Base-by-base conservation (phyloP, 768 basidiomycete species). In the Mycena vulgaris region DNA sequence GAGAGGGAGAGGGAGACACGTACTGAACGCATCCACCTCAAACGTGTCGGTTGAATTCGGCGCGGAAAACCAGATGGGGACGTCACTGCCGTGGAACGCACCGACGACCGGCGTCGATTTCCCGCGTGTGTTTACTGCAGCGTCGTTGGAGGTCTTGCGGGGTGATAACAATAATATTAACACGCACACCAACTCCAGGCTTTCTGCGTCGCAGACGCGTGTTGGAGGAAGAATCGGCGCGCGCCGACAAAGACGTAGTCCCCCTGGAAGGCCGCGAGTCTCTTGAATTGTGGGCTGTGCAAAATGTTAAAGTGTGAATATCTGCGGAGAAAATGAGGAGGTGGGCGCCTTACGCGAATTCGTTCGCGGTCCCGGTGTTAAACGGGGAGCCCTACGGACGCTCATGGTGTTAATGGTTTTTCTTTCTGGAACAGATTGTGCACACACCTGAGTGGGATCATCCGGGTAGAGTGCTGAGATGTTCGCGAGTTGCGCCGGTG, bases 221-320 rank as follows among this genome's bases (percentile, higher is more conserved):
- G 53, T n/a, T 75, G 47, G 39, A 82, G 72, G 65, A 78, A 71
- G 64, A 78, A 78, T 0, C 79, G 78, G 19, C 79, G 77, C 13
- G 71, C 63, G 5, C 73, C 72, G 31, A 76, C 75, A 42, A 80
- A 5, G 5, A n/a, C n/a, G n/a, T n/a, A n/a, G n/a, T n/a, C n/a
- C n/a, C n/a, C n/a, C n/a, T n/a, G n/a, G n/a, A n/a, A n/a, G n/a
- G n/a, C n/a, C n/a, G n/a, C n/a, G n/a, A n/a, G n/a, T n/a, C n/a
- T n/a, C n/a, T n/a, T n/a, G n/a, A n/a, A n/a, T n/a, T n/a, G n/a
- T n/a, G n/a, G n/a, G n/a, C n/a, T n/a, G n/a, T n/a, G n/a, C n/a
- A 42, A 59, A 33, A 40, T 31, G 2, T 35, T n/a, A n/a, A 11
- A 3, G 28, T 33, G n/a, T n/a, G n/a, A n/a, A n/a, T 70, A 42